Percentiles rank a stretch among this genome's conserved stretches.
phyloP scores from a whole-genome alignment of 768 basidiomycete species.

The Boletus rubescentipes region DNA sequence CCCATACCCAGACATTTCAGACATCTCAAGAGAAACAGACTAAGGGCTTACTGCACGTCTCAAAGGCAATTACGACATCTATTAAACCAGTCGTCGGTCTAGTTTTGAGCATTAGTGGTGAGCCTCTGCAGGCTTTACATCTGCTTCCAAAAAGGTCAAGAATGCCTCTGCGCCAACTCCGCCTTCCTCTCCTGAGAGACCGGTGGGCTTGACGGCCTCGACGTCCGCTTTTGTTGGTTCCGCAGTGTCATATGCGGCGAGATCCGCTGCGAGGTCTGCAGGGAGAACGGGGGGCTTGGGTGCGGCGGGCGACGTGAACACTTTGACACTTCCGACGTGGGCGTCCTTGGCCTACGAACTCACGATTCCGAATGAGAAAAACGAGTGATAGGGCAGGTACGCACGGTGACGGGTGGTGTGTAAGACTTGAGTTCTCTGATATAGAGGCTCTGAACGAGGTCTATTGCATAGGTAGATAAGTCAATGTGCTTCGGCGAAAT shows the following conservation, averaged over 20 bases:
- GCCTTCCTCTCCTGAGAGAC: constrained; percentile 21
- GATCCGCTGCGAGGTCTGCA: constrained; percentile 82
- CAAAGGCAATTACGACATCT: constrained; percentile 9
- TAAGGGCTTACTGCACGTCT: neutral
- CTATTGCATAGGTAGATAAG: constrained; percentile 39
- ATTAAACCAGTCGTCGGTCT: constrained; percentile 15
- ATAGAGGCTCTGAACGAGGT: constrained; percentile 92
- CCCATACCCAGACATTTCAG: too few species aligned
- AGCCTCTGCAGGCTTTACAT: constrained; percentile 63
- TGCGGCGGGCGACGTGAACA: constrained; percentile 68
- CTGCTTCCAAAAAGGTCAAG: constrained; percentile 79
- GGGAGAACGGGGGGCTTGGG: constrained; percentile 80
- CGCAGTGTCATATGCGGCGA: constrained; percentile 78
- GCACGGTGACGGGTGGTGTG: constrained; percentile 71
- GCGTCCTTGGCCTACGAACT: constrained; percentile 77
- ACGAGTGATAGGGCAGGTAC: constrained; percentile 28
- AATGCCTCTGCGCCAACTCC: constrained; percentile 66
- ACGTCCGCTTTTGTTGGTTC: constrained; percentile 63
- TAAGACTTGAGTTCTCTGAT: constrained; percentile 86
- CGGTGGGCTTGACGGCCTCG: constrained; percentile 33
- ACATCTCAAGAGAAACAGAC: neutral
- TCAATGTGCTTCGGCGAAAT: constrained; percentile 23
- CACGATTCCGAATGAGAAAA: neutral
- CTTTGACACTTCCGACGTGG: constrained; percentile 83
- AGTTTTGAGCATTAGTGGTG: constrained; percentile 43